phyloP scores from a whole-genome alignment of 306 rosid species.

The Gastrolobium bilobum region DNA sequence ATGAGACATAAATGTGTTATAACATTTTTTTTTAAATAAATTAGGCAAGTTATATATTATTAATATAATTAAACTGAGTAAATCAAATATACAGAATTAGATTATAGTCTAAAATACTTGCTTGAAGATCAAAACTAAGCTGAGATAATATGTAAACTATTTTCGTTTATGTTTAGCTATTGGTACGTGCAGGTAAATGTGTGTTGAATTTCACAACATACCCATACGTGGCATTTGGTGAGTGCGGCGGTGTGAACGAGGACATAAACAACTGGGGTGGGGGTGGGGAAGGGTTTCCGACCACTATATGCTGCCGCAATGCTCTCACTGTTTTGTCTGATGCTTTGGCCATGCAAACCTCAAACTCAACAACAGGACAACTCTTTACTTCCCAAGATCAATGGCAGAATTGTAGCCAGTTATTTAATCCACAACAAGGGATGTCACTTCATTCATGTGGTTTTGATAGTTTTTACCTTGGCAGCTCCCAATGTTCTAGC shows the following conservation, averaged over 20 bases:
- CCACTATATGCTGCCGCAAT: slow-evolving; percentile 72
- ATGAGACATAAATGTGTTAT: too few species aligned
- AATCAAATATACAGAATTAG: too few species aligned
- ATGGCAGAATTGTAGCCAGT: slow-evolving; percentile 53
- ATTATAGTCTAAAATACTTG: too few species aligned
- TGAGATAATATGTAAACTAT: too few species aligned
- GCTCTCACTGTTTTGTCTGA: slow-evolving; percentile 57
- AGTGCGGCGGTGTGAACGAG: slow-evolving; percentile 51
- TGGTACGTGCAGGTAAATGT: slow-evolving; percentile 65
- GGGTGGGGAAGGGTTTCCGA: slow-evolving; percentile 50
- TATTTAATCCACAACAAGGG: slow-evolving; percentile 40
- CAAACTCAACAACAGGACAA: background rate
- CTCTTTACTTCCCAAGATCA: slow-evolving; percentile 50
- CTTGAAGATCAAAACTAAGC: too few species aligned
- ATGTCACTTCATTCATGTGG: slow-evolving; percentile 57
- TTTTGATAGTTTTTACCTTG: slow-evolving; percentile 43
- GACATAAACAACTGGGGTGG: slow-evolving; percentile 56
- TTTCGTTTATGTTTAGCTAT: background rate
- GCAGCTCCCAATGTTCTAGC: slow-evolving; percentile 46
- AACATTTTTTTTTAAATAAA: too few species aligned
- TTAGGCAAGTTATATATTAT: too few species aligned
- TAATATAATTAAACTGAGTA: too few species aligned
- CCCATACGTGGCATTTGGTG: slow-evolving; percentile 53
- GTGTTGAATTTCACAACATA: slow-evolving; percentile 50
- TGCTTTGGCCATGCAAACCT: slow-evolving; percentile 55